phyloP scores from a whole-genome alignment of 1,284 basidiomycete genomes.

The Mycena sp. region DNA sequence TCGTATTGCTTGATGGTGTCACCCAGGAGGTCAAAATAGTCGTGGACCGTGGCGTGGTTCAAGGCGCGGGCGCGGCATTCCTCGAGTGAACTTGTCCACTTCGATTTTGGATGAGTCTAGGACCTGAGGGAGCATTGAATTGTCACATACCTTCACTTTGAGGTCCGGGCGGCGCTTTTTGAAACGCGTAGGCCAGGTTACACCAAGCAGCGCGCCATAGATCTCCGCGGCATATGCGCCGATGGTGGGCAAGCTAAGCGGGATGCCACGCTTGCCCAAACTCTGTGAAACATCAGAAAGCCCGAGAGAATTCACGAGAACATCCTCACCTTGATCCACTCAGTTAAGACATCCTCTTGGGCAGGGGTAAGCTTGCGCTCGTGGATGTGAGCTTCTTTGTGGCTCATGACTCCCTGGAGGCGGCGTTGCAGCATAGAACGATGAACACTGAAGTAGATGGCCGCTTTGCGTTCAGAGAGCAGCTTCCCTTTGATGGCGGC shows the following conservation, averaged over 20 bases:
- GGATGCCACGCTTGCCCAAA: no score
- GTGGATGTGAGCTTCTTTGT: not conserved
- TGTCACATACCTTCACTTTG: conserved; percentile 11
- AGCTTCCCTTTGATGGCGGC: not conserved
- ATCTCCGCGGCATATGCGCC: conserved; percentile 11
- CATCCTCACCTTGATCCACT: not conserved
- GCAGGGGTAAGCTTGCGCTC: not conserved
- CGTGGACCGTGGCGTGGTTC: no score
- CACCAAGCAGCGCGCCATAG: no score
- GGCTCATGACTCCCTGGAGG: not conserved
- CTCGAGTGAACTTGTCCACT: conserved; percentile 17
- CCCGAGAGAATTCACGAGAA: not conserved
- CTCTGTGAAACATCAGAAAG: no score
- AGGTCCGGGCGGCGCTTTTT: conserved; percentile 17
- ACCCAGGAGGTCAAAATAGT: no score
- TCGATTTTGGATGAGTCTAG: not conserved
- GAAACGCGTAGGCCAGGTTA: conserved; percentile 23
- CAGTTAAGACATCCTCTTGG: not conserved
- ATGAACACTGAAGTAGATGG: not conserved
- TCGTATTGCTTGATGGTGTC: no score
- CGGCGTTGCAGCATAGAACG: not conserved
- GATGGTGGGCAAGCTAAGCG: conserved; percentile 6
- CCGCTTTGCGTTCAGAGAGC: not conserved
- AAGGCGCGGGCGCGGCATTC: conserved; percentile 22
- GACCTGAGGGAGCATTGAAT: no score